Conservation (phyloP, 164 flowering plant genomes). For the Aristolochia contorta region DNA sequence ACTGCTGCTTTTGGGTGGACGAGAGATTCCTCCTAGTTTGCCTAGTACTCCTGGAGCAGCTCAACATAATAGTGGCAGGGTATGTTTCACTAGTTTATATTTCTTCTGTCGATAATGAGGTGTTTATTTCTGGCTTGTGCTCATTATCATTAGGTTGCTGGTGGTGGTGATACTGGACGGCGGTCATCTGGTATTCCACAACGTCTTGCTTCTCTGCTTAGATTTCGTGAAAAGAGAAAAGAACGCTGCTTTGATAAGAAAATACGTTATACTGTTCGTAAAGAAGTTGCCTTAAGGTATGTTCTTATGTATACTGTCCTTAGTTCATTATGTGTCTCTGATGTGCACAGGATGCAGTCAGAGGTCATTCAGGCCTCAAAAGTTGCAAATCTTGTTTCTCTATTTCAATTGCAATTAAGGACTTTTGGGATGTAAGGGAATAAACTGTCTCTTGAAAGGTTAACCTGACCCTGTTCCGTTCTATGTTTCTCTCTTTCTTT, state of each 20-base stretch:
- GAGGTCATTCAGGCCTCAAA: not conserved
- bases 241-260: constrained; percentile 14
- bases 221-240: constrained; percentile 18
- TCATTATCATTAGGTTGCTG: not conserved
- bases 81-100: not conserved
- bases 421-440: not conserved
- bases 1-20: constrained; percentile 15
- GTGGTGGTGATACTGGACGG: constrained; percentile 13
- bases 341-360: not conserved
- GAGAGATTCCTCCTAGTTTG: constrained; percentile 9
- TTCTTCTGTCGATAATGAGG: not conserved
- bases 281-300: constrained; percentile 17
- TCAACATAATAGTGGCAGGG: constrained; percentile 5
- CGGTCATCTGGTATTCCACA: constrained; percentile 7
- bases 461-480: no score
- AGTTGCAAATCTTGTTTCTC: not conserved
- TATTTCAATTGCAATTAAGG: not conserved
- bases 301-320: not conserved
- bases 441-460: no score
- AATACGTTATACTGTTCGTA: constrained; percentile 14
- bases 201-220: constrained; percentile 9
- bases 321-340: not conserved
- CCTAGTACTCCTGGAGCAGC: constrained; percentile 4
- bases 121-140: not conserved
- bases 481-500: no score